These are phyloP conservation scores for Bipolaris bicolor DNA, from an alignment of 2,329 filamentous ascomycete genomes.

Conservation along the genomic window DNA sequence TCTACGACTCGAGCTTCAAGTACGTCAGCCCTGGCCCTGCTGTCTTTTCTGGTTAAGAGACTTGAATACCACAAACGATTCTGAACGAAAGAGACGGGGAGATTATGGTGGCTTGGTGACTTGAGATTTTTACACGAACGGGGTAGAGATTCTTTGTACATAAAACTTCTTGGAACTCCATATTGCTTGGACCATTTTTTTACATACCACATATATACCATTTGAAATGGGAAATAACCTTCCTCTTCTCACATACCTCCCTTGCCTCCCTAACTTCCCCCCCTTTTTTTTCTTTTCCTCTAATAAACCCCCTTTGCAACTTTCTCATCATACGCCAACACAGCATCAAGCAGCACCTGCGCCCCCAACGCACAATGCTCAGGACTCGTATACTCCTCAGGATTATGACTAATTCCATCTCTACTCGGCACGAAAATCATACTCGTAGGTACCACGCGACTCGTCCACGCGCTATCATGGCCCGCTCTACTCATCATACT, in stretches of 20 bases:
- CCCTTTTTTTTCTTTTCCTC: not conserved
- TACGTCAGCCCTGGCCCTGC: slow-evolving; percentile 45
- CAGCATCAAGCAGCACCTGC: slow-evolving; percentile 54
- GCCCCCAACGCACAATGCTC: slow-evolving; percentile 53
- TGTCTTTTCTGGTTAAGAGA: slow-evolving; percentile 38
- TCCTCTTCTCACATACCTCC: not conserved
- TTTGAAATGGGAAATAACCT: not conserved
- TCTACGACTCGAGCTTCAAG: slow-evolving; percentile 44
- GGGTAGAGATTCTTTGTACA: not conserved
- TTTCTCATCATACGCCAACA: not conserved
- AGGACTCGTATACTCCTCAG: slow-evolving; percentile 51
- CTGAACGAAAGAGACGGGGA: not conserved
- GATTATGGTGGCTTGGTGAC: not conserved
- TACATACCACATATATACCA: not conserved
- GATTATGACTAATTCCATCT: slow-evolving; percentile 54
- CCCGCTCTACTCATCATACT: slow-evolving; percentile 37
- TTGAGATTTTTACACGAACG: too few species aligned
- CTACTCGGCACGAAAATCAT: slow-evolving; percentile 56
- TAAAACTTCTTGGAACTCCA: not conserved
- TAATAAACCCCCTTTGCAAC: not conserved
- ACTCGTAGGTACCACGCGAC: slow-evolving; percentile 38
- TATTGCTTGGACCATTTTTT: not conserved
- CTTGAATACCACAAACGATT: not conserved
- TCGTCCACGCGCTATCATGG: slow-evolving; percentile 39
- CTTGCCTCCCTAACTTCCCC: too few species aligned